Evolutionary conservation across 176 grass and related monocot species (phyloP).

Genomic region (Poa annua): DNA sequence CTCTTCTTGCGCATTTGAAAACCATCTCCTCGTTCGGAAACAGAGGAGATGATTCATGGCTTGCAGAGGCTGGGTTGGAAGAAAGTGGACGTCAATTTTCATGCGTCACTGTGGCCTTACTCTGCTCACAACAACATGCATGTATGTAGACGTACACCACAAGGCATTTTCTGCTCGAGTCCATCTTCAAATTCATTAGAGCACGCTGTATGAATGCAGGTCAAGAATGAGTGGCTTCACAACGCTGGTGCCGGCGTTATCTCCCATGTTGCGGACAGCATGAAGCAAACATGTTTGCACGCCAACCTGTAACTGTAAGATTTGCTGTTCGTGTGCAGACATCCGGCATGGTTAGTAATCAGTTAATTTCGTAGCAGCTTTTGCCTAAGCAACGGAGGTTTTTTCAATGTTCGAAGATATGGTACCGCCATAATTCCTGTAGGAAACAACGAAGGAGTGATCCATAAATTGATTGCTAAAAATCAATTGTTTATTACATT

Average conservation of each 20-base stretch:
- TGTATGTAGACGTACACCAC: conserved; percentile 40
- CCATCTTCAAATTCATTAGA: background rate
- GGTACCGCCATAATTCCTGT: background rate
- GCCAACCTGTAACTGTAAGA: conserved; percentile 59
- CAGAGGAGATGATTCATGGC: conserved; percentile 87
- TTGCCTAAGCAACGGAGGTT: background rate
- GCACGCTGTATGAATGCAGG: conserved; percentile 44
- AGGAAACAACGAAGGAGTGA: background rate
- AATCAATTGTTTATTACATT: background rate
- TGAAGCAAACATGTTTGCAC: conserved; percentile 57
- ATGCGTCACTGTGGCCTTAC: conserved; percentile 73
- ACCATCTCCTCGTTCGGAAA: background rate
- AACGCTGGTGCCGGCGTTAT: conserved; percentile 80
- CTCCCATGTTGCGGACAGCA: conserved; percentile 62
- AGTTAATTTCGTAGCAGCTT: background rate
- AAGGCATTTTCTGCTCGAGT: background rate
- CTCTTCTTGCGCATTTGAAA: conserved; percentile 17
- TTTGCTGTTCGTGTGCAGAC: background rate
- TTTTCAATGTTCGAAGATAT: background rate
- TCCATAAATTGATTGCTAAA: background rate
- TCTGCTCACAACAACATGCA: conserved; percentile 88
- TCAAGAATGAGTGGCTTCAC: conserved; percentile 77
- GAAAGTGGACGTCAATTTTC: conserved; percentile 92
- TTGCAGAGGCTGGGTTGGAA: conserved; percentile 90
- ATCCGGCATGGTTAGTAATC: background rate